These are phyloP conservation scores for Aspergillus fumigatiaffinis DNA, from an alignment of 2,329 filamentous ascomycete genomes.

Conservation along the genomic window DNA sequence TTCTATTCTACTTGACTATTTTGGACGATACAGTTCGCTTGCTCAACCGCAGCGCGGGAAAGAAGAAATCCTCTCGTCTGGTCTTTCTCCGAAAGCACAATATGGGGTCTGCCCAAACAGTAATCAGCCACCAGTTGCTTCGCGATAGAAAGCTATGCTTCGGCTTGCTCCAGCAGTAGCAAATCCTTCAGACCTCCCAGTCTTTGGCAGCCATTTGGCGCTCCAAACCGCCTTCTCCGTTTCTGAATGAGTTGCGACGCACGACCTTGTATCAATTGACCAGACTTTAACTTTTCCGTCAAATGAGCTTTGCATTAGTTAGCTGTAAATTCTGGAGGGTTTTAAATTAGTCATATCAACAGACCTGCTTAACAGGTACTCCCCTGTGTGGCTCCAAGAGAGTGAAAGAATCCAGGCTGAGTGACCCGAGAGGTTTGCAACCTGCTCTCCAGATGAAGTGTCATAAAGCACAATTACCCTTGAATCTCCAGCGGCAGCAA, in stretches of 20 bases:
- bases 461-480: slow-evolving; percentile 89
- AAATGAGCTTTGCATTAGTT: slow-evolving; percentile 55
- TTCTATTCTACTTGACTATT: not conserved
- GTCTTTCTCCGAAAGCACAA: not conserved
- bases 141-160: slow-evolving; percentile 76
- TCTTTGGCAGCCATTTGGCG: slow-evolving; percentile 78
- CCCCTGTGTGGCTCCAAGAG: slow-evolving; percentile 90
- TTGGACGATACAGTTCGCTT: not conserved
- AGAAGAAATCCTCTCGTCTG: not conserved
- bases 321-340: slow-evolving; percentile 3
- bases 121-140: slow-evolving; percentile 65
- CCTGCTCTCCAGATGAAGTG: slow-evolving; percentile 84
- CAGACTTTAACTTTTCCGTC: slow-evolving; percentile 96
- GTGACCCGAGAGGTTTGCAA: slow-evolving; percentile 77
- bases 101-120: not conserved
- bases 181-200: slow-evolving; percentile 62
- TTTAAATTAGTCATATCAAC: slow-evolving; percentile 16
- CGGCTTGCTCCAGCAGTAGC: slow-evolving; percentile 72
- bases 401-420: slow-evolving; percentile 84
- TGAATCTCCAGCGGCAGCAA: slow-evolving; percentile 88
- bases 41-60: not conserved
- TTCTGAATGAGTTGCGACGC: slow-evolving; percentile 91
- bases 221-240: slow-evolving; percentile 81
- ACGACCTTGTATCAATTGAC: slow-evolving; percentile 77
- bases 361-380: slow-evolving; percentile 79